These are phyloP conservation scores for Chaetomium cochliodes DNA, from an alignment of 495 filamentous ascomycete species.

Conservation along the genomic window DNA sequence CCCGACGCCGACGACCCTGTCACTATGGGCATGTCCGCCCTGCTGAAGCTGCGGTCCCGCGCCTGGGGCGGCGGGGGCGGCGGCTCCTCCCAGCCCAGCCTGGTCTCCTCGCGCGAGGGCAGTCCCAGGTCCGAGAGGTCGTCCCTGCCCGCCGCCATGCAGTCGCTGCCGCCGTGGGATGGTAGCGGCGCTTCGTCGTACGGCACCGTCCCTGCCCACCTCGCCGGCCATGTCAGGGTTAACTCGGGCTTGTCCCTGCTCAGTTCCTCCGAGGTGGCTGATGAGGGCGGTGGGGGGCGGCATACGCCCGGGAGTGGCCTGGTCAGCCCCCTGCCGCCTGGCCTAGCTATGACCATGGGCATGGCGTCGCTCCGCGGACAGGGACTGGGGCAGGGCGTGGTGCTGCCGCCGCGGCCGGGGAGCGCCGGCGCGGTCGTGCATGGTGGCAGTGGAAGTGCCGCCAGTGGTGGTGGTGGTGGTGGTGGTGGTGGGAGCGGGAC, in stretches of 20 bases:
- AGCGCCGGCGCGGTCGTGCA: slow-evolving; percentile 3
- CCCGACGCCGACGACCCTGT: slow-evolving; percentile 48
- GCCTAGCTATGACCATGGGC: neutral
- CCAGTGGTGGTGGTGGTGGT: neutral
- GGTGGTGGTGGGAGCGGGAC: neutral
- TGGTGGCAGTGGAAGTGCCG: neutral
- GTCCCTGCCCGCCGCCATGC: neutral
- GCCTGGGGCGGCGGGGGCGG: slow-evolving; percentile 88
- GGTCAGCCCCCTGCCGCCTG: neutral
- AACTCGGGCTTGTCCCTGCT: slow-evolving; percentile 17
- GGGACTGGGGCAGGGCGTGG: neutral
- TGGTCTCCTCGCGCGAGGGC: slow-evolving; percentile 58
- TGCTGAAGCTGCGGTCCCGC: slow-evolving; percentile 68
- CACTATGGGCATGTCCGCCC: slow-evolving; percentile 62
- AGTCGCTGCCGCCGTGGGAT: neutral
- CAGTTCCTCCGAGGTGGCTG: slow-evolving; percentile 29
- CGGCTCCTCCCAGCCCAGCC: slow-evolving; percentile 70
- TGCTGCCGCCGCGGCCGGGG: slow-evolving; percentile 4
- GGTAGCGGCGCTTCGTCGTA: slow-evolving; percentile 1
- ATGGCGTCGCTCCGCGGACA: neutral
- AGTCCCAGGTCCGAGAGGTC: slow-evolving; percentile 52
- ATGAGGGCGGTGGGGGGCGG: neutral
- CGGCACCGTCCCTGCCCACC: slow-evolving; percentile 7
- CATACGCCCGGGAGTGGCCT: neutral
- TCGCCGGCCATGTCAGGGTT: slow-evolving; percentile 20